Evolutionary conservation across 257 asterid genomes (phyloP), one percentile per base, ranked within the genome.

Genomic region (Nicotiana tabacum): DNA sequence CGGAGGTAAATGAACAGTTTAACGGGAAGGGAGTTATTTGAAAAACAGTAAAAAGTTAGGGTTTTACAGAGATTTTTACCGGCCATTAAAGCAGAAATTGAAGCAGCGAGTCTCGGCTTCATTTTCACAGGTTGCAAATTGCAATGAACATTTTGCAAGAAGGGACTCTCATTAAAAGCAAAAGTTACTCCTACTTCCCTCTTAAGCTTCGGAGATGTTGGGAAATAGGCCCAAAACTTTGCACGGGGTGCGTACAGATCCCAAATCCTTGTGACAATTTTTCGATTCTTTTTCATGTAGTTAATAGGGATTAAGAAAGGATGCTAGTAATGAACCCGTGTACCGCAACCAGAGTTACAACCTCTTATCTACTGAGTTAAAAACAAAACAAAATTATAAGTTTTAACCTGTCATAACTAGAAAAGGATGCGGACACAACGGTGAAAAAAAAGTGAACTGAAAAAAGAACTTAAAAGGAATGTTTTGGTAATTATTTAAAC

Each of bases 101-200:
- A 86, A 85, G 92, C 85, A 62, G 84, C 81, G 39, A 86, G 66
- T 65, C 85, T 85, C 77, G 88, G 66, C 86, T 85, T 88, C 92
- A 92, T 90, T 66, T 58, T 82, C 83, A 27, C 16, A 2, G 29
- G 16, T 18, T 43, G 12, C 51, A 43, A 43, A 43, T 8, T 43
- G 27, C 24, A 21, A 21, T 21, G 66, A 9, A 24, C 33, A 29
- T 74, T 43, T 74, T 74, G 43, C 64, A 27, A 16, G 4, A 4
- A 27, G 24, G 64, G 9, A 15, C 13, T 13, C 2, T 15, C 27
- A 0, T 51, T n/a, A n/a, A 18, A 13, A 37, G 16, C 58, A 53
- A 53, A 13, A 11, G 18, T 53, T 53, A 53, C 58, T 53, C 6
- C 17, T 53, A 53, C 5, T 12, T 3, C 2, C 16, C 2, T 18